Evolutionary conservation across 2,329 filamentous ascomycete species (phyloP).

Genomic region (Hypoxylon sp.): DNA sequence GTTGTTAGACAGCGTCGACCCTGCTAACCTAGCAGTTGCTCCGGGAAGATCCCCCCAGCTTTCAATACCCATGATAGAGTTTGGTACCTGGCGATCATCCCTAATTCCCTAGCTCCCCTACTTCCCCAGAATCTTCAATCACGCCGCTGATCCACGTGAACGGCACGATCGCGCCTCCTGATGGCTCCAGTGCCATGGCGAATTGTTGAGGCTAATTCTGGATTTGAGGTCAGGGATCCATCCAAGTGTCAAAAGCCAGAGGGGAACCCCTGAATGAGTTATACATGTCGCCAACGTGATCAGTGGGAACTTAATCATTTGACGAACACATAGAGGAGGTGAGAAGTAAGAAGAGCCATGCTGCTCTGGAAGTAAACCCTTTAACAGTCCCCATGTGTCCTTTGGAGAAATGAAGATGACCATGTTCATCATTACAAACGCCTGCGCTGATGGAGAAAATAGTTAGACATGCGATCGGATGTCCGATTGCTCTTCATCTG

Average conservation of each 20-base stretch:
- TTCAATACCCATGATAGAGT: slow-evolving; percentile 18
- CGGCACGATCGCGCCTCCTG: slow-evolving; percentile 10
- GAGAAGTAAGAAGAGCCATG: neutral
- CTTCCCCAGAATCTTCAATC: slow-evolving; percentile 31
- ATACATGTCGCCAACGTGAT: slow-evolving; percentile 4
- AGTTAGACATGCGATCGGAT: slow-evolving; percentile 15
- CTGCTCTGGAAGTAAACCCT: neutral
- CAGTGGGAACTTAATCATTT: slow-evolving; percentile 5
- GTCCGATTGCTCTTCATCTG: neutral
- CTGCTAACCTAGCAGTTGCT: neutral
- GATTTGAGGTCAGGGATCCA: slow-evolving; percentile 11
- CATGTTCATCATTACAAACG: slow-evolving; percentile 2
- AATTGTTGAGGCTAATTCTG: slow-evolving; percentile 2
- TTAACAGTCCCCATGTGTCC: neutral
- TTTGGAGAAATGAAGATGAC: neutral
- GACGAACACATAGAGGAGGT: slow-evolving; percentile 2
- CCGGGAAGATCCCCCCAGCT: slow-evolving; percentile 23
- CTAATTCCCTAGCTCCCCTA: slow-evolving; percentile 30
- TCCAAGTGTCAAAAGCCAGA: slow-evolving; percentile 8
- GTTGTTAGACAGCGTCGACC: neutral
- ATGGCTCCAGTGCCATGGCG: slow-evolving; percentile 9
- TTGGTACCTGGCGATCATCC: slow-evolving; percentile 44
- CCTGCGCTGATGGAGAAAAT: neutral
- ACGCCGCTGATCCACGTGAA: slow-evolving; percentile 18
- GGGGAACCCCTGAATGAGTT: neutral